Evolutionary conservation across 495 filamentous ascomycete species (phyloP).

Genomic region (Lentithecium fluviatile): DNA sequence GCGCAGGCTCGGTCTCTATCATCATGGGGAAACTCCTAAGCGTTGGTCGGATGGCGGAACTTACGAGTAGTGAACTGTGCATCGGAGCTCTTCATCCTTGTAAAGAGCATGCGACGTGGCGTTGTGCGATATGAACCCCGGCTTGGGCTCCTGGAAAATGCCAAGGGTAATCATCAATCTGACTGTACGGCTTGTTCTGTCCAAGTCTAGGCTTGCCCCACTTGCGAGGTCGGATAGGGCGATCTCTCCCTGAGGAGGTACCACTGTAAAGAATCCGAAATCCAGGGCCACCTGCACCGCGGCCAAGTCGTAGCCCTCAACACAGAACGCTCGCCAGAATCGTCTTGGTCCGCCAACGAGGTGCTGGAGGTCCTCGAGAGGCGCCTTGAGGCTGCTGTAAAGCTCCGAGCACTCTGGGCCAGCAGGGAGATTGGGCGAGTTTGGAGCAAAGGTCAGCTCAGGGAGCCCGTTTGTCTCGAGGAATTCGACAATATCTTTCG

Average conservation of each 20-base stretch:
- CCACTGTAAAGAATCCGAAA: constrained; percentile 36
- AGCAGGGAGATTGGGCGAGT: background rate
- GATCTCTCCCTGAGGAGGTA: constrained; percentile 19
- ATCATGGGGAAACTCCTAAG: too few relatives aligned
- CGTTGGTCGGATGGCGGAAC: too few relatives aligned
- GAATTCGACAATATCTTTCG: background rate
- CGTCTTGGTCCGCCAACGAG: constrained; percentile 38
- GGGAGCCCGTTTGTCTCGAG: background rate
- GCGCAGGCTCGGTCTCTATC: too few relatives aligned
- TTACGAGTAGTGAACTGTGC: too few relatives aligned
- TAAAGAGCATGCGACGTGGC: background rate
- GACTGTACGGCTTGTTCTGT: constrained; percentile 33
- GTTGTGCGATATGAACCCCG: constrained; percentile 1
- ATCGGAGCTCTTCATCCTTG: constrained; percentile 8
- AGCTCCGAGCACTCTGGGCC: background rate
- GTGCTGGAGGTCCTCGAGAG: constrained; percentile 23
- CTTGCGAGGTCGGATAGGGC: constrained; percentile 27
- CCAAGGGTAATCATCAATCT: constrained; percentile 36
- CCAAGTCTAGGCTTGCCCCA: constrained; percentile 34
- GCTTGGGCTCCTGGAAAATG: constrained; percentile 36
- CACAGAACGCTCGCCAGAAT: constrained; percentile 5
- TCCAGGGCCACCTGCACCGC: constrained; percentile 42
- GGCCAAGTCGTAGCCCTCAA: constrained; percentile 34
- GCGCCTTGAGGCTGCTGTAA: background rate
- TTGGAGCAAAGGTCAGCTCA: background rate